A percentile compares a stretch with the other conserved stretches of the same genome.
phyloP scores from a whole-genome alignment of 306 rosid genomes.

The Aeschynomene evenia region DNA sequence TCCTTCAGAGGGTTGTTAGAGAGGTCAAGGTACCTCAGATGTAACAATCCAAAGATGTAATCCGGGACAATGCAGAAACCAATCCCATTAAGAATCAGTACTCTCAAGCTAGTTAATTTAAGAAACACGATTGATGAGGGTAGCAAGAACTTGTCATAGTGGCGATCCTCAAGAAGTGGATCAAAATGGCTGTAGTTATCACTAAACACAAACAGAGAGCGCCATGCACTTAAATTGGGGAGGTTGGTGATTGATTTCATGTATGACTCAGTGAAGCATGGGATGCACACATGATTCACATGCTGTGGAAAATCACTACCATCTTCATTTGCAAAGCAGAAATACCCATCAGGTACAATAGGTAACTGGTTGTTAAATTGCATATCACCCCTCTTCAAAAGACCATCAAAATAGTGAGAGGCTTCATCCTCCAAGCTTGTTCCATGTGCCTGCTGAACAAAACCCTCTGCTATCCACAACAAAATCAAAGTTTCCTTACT shows the following conservation, averaged over 20 bases:
- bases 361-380: neutral
- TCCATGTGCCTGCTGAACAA: slow-evolving; percentile 1
- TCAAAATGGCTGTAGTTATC: neutral
- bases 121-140: neutral
- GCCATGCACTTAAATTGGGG: neutral
- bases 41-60: neutral
- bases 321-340: neutral
- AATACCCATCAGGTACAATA: neutral
- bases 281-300: neutral
- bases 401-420: neutral
- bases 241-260: neutral
- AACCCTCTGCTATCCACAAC: neutral
- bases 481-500: neutral
- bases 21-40: neutral
- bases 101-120: neutral
- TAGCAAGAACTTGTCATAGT: neutral
- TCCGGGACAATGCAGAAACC: neutral
- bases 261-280: neutral
- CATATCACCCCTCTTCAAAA: neutral
- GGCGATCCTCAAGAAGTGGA: neutral
- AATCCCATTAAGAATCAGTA: neutral
- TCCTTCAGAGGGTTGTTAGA: neutral
- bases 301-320: neutral
- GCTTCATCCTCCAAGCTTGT: neutral
- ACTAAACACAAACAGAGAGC: neutral